Percentiles rank a stretch among this genome's conserved stretches.
phyloP scores from a whole-genome alignment of 2,329 filamentous ascomycete genomes.

The Venturia nashicola region DNA sequence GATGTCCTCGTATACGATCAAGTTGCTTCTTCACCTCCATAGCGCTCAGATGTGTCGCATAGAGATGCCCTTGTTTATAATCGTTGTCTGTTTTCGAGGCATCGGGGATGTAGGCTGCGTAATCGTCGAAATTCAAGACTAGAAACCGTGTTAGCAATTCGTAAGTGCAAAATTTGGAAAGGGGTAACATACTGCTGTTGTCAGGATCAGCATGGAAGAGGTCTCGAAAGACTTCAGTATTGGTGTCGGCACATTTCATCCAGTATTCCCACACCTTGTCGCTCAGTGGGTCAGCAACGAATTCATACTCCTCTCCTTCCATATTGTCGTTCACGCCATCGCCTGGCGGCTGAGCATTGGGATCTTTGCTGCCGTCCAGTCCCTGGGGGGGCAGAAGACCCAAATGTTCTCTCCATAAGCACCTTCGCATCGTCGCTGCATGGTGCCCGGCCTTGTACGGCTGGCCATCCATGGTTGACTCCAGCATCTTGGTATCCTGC shows the following conservation, averaged over 20 bases:
- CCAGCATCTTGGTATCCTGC: constrained; percentile 63
- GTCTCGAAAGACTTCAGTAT: constrained; percentile 65
- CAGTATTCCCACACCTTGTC: constrained; percentile 51
- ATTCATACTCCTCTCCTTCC: constrained; percentile 53
- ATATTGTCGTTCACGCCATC: constrained; percentile 61
- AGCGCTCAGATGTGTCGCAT: constrained; percentile 59
- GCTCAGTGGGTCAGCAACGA: constrained; percentile 47
- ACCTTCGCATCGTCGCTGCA: constrained; percentile 66
- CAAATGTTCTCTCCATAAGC: constrained; percentile 83
- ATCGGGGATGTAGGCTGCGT: constrained; percentile 60
- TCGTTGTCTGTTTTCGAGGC: constrained; percentile 43
- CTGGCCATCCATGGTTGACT: constrained; percentile 66
- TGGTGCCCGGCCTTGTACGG: constrained; percentile 69
- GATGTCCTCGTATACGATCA: constrained; percentile 69
- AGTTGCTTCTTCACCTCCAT: constrained; percentile 61
- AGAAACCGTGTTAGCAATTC: neutral
- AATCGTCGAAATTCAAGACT: constrained; percentile 84
- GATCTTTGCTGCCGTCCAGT: constrained; percentile 50
- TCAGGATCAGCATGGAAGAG: constrained; percentile 84
- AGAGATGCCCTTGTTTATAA: constrained; percentile 71
- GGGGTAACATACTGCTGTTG: constrained; percentile 49
- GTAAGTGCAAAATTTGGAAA: neutral
- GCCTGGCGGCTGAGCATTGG: constrained; percentile 66
- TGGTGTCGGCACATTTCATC: constrained; percentile 55
- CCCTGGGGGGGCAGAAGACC: constrained; percentile 66